Evolutionary conservation across 441 rosid species (phyloP), one percentile per base, ranked within the genome.

Genomic region (Populus hybrid): DNA sequence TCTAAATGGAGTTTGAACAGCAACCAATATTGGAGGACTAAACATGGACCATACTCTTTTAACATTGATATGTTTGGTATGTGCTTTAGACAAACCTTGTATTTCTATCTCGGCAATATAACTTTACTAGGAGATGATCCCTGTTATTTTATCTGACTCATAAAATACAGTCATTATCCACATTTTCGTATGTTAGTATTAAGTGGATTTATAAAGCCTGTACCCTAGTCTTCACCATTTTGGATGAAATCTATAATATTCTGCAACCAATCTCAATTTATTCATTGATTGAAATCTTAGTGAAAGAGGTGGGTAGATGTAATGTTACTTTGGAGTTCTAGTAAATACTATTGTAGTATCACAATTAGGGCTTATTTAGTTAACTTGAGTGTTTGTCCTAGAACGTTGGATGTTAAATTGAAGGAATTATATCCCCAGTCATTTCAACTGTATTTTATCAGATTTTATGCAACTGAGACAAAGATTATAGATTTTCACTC

Each of bases 1-100:
- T 72, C 75, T 72, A 14, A 80, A 88, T 72, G 29, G 89, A 90
- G 82, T 86, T 88, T 83, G 90, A 88, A 72, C 83, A 82, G 80
- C 84, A 78, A 67, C 86, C 87, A 5, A 42, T 83, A 67, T 80
- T 83, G 82, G 90, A 81, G 82, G 89, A 80, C 76, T 84, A 87
- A 83, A 76, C 70, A 68, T 45, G 68, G 38, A 74, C 73, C 64
- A 56, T 64, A 1, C 74, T 50, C 77, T 33, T 76, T 70, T 72
- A 66, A 56, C 77, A 76, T 33, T 29, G 40, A 68, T 26, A 67
- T 69, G 74, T 31, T 69, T 21, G 78, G 77, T 77, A 76, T 73
- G 81, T 84, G 78, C 75, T 76, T 69, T 78, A 74, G 71, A 72
- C 63, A 72, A 31, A 53, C 35, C 38, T 71, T 74, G 24, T 63